Percentiles rank a stretch among this genome's conserved stretches.
phyloP scores from a whole-genome alignment of 495 filamentous ascomycete genomes.

The Tuber borchii region DNA sequence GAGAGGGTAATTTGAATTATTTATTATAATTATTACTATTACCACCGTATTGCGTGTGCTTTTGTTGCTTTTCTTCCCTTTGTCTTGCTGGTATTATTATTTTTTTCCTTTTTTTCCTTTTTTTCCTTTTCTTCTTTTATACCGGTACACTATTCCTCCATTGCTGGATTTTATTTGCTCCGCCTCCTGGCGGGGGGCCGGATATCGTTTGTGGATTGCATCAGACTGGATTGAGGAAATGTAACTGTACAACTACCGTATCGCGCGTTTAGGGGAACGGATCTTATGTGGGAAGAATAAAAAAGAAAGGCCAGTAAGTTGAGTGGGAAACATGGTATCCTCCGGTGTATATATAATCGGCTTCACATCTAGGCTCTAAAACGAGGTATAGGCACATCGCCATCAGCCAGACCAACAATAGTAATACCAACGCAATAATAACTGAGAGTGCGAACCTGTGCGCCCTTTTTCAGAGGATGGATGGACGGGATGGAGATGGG shows the following conservation, averaged over 20 bases:
- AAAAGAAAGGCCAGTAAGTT: not conserved
- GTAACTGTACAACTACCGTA: not conserved
- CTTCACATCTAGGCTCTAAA: not conserved
- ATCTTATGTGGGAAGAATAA: not conserved
- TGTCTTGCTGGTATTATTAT: conserved; percentile 10
- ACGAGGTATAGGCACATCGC: not conserved
- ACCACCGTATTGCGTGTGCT: not conserved
- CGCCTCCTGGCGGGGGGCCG: not conserved
- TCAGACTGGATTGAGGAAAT: not conserved
- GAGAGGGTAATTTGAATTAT: conserved; percentile 14
- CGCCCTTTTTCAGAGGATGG: not conserved
- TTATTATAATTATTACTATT: conserved; percentile 13
- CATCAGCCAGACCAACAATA: not conserved
- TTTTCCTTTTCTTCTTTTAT: not conserved
- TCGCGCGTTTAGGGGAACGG: not conserved
- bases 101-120: not conserved
- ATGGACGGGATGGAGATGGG: not conserved
- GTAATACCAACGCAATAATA: not conserved
- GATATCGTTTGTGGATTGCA: not conserved
- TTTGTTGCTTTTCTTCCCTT: conserved; percentile 13
- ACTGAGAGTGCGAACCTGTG: not conserved
- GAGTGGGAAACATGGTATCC: not conserved
- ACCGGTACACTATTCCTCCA: not conserved
- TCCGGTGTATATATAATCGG: not conserved
- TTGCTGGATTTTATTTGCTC: not conserved